phyloP scores from a whole-genome alignment of 1,139 yeast genomes.

The Magnusiomyces sp. region DNA sequence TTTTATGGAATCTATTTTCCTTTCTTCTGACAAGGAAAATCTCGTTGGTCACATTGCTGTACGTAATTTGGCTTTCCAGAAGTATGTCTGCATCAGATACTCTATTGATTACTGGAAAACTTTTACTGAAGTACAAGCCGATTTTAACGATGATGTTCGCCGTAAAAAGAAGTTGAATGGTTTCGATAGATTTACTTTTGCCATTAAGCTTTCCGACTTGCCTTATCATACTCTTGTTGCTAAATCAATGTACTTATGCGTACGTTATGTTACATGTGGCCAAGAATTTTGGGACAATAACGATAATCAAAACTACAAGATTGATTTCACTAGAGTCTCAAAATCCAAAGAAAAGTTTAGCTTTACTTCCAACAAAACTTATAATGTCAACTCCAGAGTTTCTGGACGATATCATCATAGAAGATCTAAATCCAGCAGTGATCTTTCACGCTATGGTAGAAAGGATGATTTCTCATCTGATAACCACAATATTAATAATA shows the following conservation, averaged over 20 bases:
- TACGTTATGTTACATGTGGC: slow-evolving; percentile 44
- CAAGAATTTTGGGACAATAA: slow-evolving; percentile 78
- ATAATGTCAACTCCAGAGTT: no score
- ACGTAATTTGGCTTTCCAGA: slow-evolving; percentile 56
- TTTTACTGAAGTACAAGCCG: slow-evolving; percentile 58
- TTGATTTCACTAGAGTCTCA: slow-evolving; percentile 36
- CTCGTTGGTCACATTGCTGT: slow-evolving; percentile 72
- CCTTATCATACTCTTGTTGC: slow-evolving; percentile 29
- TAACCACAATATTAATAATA: neutral
- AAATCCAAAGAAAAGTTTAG: slow-evolving; percentile 10
- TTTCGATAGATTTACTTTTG: slow-evolving; percentile 40
- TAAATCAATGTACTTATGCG: slow-evolving; percentile 43
- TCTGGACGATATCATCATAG: slow-evolving; percentile 8
- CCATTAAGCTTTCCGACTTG: slow-evolving; percentile 33
- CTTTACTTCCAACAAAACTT: no score
- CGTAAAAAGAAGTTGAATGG: slow-evolving; percentile 32
- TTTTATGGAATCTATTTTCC: slow-evolving; percentile 55
- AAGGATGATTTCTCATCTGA: neutral
- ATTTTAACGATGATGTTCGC: slow-evolving; percentile 54
- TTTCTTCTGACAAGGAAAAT: slow-evolving; percentile 48
- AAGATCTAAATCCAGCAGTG: slow-evolving; percentile 5
- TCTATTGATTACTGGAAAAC: slow-evolving; percentile 69
- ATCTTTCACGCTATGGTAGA: neutral
- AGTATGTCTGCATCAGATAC: slow-evolving; percentile 53
- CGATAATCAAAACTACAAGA: slow-evolving; percentile 45